Conservation (phyloP, 192 early-diverging fungal genomes). For the Pilaira anomala region DNA sequence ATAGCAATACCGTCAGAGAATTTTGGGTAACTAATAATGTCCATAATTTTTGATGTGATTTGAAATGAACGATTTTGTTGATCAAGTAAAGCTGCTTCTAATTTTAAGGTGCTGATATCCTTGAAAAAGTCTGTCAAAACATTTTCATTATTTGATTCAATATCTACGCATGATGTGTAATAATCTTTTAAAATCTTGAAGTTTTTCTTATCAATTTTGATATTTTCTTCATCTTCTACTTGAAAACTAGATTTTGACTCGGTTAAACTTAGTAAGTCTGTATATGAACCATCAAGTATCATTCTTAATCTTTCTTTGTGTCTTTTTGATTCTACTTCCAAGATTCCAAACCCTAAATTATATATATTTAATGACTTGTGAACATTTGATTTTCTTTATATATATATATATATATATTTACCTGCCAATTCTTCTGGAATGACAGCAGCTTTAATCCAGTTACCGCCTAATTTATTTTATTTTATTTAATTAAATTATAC, state of each 20-base stretch:
- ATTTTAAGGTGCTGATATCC: background rate
- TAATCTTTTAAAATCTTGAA: conserved; percentile 53
- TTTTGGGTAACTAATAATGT: conserved; percentile 3
- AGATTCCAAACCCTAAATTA: conserved; percentile 8
- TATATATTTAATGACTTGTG: background rate
- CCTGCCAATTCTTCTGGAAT: conserved; percentile 62
- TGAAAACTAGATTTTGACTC: background rate
- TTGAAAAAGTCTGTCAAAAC: background rate
- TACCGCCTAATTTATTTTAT: too few species aligned
- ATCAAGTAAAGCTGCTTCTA: background rate
- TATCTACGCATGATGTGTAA: conserved; percentile 56
- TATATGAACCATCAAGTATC: conserved; percentile 4
- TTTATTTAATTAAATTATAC: background rate
- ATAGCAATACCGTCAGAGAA: background rate
- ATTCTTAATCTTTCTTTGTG: conserved; percentile 4
- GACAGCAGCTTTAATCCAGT: conserved; percentile 47
- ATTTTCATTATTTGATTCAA: background rate
- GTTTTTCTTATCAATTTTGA: conserved; percentile 45
- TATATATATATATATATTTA: conserved; percentile 2
- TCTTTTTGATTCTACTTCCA: conserved; percentile 7
- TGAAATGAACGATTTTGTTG: background rate
- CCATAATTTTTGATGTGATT: background rate
- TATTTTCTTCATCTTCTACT: background rate
- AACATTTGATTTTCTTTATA: background rate
- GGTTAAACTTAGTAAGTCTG: conserved; percentile 2